Percentiles rank a stretch among this genome's conserved stretches.
Evolutionary conservation across 305 asterid species (phyloP).

Genomic region (Fraxinus platypoda): DNA sequence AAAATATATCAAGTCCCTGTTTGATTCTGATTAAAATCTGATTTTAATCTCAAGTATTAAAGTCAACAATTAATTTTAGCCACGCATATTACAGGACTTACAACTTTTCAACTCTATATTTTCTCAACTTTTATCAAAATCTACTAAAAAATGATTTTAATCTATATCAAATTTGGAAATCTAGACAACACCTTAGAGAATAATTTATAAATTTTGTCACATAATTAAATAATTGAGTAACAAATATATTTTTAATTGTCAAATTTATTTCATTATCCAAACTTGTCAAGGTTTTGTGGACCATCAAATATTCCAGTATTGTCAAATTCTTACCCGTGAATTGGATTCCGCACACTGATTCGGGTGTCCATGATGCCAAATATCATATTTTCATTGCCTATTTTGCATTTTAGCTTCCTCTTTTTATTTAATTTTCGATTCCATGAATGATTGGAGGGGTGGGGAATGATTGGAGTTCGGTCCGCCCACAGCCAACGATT

Average conservation of each 20-base stretch:
- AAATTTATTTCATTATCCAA: neutral
- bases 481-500: neutral
- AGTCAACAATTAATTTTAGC: too few species aligned
- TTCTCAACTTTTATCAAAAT: too few species aligned
- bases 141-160: too few species aligned
- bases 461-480: neutral
- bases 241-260: neutral
- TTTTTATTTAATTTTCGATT: neutral
- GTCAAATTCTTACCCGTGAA: neutral
- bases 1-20: too few species aligned
- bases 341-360: neutral
- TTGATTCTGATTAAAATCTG: too few species aligned
- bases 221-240: neutral
- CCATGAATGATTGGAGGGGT: slow-evolving; percentile 13
- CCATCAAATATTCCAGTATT: neutral
- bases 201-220: neutral
- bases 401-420: neutral
- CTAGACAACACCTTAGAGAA: neutral
- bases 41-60: too few species aligned
- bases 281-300: neutral
- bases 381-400: neutral
- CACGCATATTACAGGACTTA: too few species aligned
- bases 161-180: neutral
- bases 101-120: too few species aligned
- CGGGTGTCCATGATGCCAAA: neutral